These are phyloP conservation scores for Hypoxylon sp. DNA, from an alignment of 2,329 filamentous ascomycete species.

Conservation along the genomic window DNA sequence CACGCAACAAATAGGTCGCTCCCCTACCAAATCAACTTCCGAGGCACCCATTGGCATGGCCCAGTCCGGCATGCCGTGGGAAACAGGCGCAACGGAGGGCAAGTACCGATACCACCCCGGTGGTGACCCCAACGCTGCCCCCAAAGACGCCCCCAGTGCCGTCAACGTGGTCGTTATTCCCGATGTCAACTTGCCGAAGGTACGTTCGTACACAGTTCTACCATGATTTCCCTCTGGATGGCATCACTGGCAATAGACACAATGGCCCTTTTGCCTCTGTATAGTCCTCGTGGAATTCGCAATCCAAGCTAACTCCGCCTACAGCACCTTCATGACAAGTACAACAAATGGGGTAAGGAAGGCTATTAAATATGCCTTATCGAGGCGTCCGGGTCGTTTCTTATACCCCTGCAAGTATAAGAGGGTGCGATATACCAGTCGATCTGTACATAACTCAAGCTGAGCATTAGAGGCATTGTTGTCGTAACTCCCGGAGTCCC, in stretches of 20 bases:
- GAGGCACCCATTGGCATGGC: slow-evolving; percentile 83
- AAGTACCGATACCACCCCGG: slow-evolving; percentile 88
- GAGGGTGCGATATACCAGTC: slow-evolving; percentile 37
- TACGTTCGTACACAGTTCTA: slow-evolving; percentile 59
- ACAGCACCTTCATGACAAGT: slow-evolving; percentile 92
- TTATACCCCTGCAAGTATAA: slow-evolving; percentile 32
- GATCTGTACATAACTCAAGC: slow-evolving; percentile 48
- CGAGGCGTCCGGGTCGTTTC: slow-evolving; percentile 23
- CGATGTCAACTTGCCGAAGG: slow-evolving; percentile 92
- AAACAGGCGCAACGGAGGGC: slow-evolving; percentile 74
- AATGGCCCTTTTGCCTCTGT: background rate
- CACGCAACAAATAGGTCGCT: slow-evolving; percentile 72
- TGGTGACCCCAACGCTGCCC: slow-evolving; percentile 80
- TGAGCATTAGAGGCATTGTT: slow-evolving; percentile 24
- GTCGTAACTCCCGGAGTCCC: slow-evolving; percentile 10
- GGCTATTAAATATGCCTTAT: slow-evolving; percentile 72
- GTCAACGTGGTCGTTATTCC: slow-evolving; percentile 95
- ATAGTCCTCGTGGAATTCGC: slow-evolving; percentile 23
- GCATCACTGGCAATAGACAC: background rate
- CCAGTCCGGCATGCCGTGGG: slow-evolving; percentile 90
- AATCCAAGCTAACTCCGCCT: slow-evolving; percentile 27
- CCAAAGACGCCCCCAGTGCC: slow-evolving; percentile 93
- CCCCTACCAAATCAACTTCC: slow-evolving; percentile 87
- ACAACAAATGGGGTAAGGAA: slow-evolving; percentile 99
- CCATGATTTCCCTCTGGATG: background rate